Evolutionary conservation across 345 rosid species (phyloP).

Genomic region (Gossypium longicalyx): DNA sequence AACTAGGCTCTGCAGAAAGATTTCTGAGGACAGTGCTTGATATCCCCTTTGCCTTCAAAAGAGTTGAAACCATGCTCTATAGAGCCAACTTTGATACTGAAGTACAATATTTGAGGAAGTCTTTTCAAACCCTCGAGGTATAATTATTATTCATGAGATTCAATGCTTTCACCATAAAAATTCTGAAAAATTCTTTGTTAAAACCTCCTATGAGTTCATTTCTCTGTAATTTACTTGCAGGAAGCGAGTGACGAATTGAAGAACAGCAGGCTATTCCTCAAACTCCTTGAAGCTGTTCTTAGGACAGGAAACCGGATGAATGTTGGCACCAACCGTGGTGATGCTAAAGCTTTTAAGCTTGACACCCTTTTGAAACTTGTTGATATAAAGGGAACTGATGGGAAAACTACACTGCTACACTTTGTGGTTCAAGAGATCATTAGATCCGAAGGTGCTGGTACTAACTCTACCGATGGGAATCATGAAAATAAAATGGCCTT

Average conservation of each 20-base stretch:
- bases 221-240: slow-evolving; percentile 31
- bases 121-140: slow-evolving; percentile 91
- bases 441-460: slow-evolving; percentile 56
- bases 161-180: not conserved
- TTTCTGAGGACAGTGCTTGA: slow-evolving; percentile 87
- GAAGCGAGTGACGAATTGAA: slow-evolving; percentile 85
- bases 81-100: slow-evolving; percentile 92
- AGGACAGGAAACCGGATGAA: slow-evolving; percentile 95
- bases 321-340: slow-evolving; percentile 96
- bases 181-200: not conserved
- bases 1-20: slow-evolving; percentile 85
- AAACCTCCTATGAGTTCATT: not conserved
- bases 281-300: slow-evolving; percentile 94
- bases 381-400: slow-evolving; percentile 92
- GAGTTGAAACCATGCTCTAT: slow-evolving; percentile 95
- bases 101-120: slow-evolving; percentile 73
- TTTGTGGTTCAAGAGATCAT: slow-evolving; percentile 98
- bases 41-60: slow-evolving; percentile 85
- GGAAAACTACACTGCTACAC: slow-evolving; percentile 94
- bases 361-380: slow-evolving; percentile 96
- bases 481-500: slow-evolving; percentile 25
- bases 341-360: slow-evolving; percentile 93
- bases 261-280: slow-evolving; percentile 84
- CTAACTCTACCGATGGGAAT: slow-evolving; percentile 36
- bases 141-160: slow-evolving; percentile 17